Base-by-base conservation (phyloP, 73 alveolate species). In the Breviolum minutum region DNA sequence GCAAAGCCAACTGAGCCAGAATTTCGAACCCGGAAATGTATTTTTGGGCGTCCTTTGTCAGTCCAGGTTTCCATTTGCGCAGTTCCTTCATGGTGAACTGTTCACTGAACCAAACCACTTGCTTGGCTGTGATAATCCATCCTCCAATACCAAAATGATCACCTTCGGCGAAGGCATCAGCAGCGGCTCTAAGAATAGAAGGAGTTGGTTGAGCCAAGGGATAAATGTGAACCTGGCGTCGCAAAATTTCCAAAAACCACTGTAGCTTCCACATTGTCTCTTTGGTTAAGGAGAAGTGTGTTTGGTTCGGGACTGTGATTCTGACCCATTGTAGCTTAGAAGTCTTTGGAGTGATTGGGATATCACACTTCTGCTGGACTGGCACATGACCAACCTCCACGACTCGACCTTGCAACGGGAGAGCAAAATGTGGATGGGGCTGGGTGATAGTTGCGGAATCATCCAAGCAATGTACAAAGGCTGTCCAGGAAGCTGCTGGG, bases 61-160 rank as follows among this genome's bases (percentile, higher is more conserved):
- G 94, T 0, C 22, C 11, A 24, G 94, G 94, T 77, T n/a, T 6
- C 27, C 4, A 61, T 0, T 4, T 30, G 7, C n/a, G 60, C 1
- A 85, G 62, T 22, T 85, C 63, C 8, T 60, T 6, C 76, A 85
- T 61, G 27, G 68, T n/a, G 27, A 26, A 85, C 54, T 85, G 80
- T 62, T 85, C 94, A 19, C 77, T n/a, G 94, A 85, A 85, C 94
- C 94, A 85, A 0, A 64, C 94, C 26, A 85, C 16, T 0, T 19
- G 26, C 61, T 1, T 14, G 40, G 94, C 48, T 7, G 94, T 61
- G 79, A 63, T 62, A 5, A 85, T 85, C 94, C 94, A 85, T 2
- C 94, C 94, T 0, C 94, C 94, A 62, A 85, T 85, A 63, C 94
- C 94, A 2, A 85, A 24, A 11, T 11, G 1, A 0, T 14, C 20